phyloP scores from a whole-genome alignment of 352 stramenopile genomes.

The Pythium pyrilobum region DNA sequence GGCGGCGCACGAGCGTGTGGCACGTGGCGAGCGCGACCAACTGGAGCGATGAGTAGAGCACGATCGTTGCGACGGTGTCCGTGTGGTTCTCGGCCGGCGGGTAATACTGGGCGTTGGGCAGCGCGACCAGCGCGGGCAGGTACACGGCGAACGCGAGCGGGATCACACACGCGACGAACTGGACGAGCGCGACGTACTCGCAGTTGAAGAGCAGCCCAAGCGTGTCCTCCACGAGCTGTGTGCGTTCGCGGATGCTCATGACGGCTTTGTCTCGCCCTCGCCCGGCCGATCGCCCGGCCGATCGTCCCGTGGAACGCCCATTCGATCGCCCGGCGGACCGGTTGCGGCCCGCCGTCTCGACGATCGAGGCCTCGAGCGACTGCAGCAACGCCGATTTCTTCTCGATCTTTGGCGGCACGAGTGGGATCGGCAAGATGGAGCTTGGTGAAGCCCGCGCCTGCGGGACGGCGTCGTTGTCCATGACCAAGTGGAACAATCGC shows the following conservation, averaged over 20 bases:
- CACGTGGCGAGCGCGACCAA: conserved; percentile 2
- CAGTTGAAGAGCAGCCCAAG: conserved; percentile 14
- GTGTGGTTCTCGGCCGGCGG: background rate
- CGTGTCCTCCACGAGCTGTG: conserved; percentile 3
- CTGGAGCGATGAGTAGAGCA: conserved; percentile 6
- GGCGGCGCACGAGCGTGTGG: background rate
- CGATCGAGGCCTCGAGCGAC: background rate
- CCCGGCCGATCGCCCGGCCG: too few species aligned
- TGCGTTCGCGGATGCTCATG: background rate
- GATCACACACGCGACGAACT: conserved; percentile 14
- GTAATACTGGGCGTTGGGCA: conserved; percentile 9
- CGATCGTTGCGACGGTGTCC: background rate
- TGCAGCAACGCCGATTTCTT: background rate
- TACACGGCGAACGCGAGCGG: conserved; percentile 12
- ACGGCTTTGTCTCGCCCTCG: too few species aligned
- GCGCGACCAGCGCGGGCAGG: background rate
- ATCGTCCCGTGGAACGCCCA: background rate
- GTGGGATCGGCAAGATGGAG: background rate
- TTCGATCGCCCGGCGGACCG: background rate
- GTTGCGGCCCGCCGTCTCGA: background rate
- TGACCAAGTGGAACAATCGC: background rate
- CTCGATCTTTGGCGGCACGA: background rate
- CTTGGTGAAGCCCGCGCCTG: background rate
- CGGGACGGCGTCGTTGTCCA: background rate
- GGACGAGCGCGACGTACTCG: conserved; percentile 10